Evolutionary conservation across 495 filamentous ascomycete genomes (phyloP).

Genomic region (Schizothecium vesticola): DNA sequence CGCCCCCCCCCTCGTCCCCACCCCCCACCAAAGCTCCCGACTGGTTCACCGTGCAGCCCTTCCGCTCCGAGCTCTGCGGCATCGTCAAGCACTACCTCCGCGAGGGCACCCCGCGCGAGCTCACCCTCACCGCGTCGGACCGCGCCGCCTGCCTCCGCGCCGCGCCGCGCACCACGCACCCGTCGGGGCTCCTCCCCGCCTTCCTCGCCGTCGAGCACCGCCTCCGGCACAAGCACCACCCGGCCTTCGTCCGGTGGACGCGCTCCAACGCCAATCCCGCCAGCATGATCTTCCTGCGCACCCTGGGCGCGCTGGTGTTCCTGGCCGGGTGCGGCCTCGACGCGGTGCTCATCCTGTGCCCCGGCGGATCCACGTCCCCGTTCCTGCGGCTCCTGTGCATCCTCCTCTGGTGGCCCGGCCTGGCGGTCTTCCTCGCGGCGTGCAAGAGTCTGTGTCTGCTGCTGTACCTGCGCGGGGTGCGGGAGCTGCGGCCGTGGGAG

Average conservation of each 20-base stretch:
- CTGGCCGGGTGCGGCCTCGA: slow-evolving; percentile 47
- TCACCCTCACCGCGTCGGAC: slow-evolving; percentile 58
- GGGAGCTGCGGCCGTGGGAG: slow-evolving; percentile 68
- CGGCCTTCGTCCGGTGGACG: slow-evolving; percentile 52
- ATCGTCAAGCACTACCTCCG: slow-evolving; percentile 61
- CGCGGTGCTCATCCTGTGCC: slow-evolving; percentile 48
- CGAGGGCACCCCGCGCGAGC: slow-evolving; percentile 51
- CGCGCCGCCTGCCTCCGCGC: slow-evolving; percentile 55
- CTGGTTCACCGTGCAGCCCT: slow-evolving; percentile 64
- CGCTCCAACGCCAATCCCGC: slow-evolving; percentile 59
- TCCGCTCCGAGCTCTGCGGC: slow-evolving; percentile 58
- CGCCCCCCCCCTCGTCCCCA: neutral
- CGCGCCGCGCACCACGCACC: slow-evolving; percentile 64
- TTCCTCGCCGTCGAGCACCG: slow-evolving; percentile 52
- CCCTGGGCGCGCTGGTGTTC: slow-evolving; percentile 47
- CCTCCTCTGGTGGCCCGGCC: slow-evolving; percentile 54
- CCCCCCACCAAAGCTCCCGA: neutral
- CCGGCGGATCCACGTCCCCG: slow-evolving; percentile 33
- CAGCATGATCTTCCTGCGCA: slow-evolving; percentile 53
- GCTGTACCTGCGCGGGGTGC: slow-evolving; percentile 51
- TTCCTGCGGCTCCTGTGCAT: slow-evolving; percentile 52
- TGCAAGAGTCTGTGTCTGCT: slow-evolving; percentile 60
- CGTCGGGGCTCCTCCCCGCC: slow-evolving; percentile 55
- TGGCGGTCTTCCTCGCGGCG: slow-evolving; percentile 54
- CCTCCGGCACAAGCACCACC: slow-evolving; percentile 20